Base-by-base conservation (phyloP, 768 basidiomycete species). In the Stropharia rugosoannulata region DNA sequence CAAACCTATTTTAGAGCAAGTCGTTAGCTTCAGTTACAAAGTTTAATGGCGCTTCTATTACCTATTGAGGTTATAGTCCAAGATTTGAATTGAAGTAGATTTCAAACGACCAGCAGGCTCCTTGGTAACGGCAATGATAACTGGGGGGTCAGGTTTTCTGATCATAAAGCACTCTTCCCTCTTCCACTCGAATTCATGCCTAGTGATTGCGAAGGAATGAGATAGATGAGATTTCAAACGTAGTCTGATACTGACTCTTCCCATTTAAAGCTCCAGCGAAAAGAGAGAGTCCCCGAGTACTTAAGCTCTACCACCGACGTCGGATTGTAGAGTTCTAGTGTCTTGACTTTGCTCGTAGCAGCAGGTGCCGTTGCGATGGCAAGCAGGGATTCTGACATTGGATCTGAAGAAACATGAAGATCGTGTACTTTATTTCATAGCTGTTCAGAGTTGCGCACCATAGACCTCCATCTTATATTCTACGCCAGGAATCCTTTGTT, bases 31-130 rank as follows among this genome's bases (percentile, higher is more conserved):
- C 29, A 32, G 9, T 32, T 32, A 19, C 48, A 16, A 45, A 40
- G 39, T 52, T 22, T 35, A 27, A n/a, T 22, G 37, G 22, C 12
- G 25, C 15, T 22, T 51, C 38, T 60, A 73, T 45, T 57, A 86
- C 90, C 91, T 74, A 62, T 92, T 84, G 37, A 94, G 75, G 62
- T 94, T 94, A 60, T 93, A 94, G 68, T 94, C 91, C 4, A 94
- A 74, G 22, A 94, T 81, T 64, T 94, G 92, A 27, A 92, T 75
- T 2, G 84, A 78, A 0, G 80, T 68, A 11, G 86, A 84, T 64
- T 83, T 87, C 43, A 87, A 73, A 19, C 82, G 76, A 6, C 87
- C 86, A 2, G 84, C 75, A 1, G 84, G 80, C 57, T 92, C 92
- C 64, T 87, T 91, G 2, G 89, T 91, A 27, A 92, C 77, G 0